Conservation (phyloP, 768 basidiomycete species). For the Sistotremastrum niveocremeum region DNA sequence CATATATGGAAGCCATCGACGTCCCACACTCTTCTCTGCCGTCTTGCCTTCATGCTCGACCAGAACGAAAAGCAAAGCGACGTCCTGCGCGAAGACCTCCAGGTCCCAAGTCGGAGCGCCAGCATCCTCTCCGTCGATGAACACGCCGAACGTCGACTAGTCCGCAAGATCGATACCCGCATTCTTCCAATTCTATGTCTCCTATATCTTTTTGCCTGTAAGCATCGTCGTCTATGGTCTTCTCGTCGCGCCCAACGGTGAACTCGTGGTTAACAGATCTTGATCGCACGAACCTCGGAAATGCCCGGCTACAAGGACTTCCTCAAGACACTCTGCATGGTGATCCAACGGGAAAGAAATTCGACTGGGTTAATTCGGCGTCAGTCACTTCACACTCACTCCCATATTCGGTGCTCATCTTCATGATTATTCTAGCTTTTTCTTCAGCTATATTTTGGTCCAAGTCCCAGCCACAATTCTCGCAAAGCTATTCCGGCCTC, state of each 20-base stretch:
- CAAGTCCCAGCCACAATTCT: conserved; percentile 52
- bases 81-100: too few species aligned
- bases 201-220: conserved; percentile 68
- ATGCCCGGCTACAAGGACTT: conserved; percentile 63
- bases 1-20: too few species aligned
- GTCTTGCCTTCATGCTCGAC: too few species aligned
- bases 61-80: too few species aligned
- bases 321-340: conserved; percentile 51
- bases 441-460: conserved; percentile 41
- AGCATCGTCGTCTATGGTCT: conserved; percentile 15
- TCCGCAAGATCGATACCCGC: conserved; percentile 51
- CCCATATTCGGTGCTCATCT: neutral
- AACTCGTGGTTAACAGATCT: conserved; percentile 24
- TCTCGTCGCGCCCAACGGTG: neutral
- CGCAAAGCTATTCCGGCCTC: conserved; percentile 58
- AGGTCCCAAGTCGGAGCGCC: too few species aligned
- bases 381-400: conserved; percentile 65
- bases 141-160: conserved; percentile 30
- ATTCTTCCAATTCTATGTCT: conserved; percentile 61
- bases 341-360: conserved; percentile 53
- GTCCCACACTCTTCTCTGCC: too few species aligned
- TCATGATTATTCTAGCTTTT: neutral
- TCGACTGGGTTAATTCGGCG: conserved; percentile 64
- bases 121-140: too few species aligned
- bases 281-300: conserved; percentile 69